These are phyloP conservation scores for Fusarium pininemorale DNA, from an alignment of 2,329 filamentous ascomycete genomes.

Conservation along the genomic window DNA sequence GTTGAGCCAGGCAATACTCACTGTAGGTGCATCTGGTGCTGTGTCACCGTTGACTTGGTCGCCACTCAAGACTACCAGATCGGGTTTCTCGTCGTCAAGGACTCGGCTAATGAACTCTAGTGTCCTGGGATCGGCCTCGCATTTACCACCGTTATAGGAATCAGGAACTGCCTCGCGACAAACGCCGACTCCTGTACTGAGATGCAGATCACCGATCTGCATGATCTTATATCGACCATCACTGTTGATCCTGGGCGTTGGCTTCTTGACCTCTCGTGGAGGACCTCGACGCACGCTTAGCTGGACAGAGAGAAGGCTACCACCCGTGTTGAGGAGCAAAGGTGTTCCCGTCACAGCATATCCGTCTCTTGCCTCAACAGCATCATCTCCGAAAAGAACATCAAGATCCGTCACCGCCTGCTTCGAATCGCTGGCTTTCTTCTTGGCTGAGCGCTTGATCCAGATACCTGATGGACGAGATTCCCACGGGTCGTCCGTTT, in stretches of 20 bases:
- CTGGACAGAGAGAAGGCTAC: slow-evolving; percentile 73
- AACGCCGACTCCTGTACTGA: slow-evolving; percentile 86
- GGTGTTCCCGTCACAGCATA: slow-evolving; percentile 84
- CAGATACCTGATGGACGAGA: slow-evolving; percentile 79
- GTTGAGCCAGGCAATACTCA: slow-evolving; percentile 50
- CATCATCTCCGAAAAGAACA: slow-evolving; percentile 88
- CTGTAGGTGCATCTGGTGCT: slow-evolving; percentile 87
- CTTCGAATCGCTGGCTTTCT: slow-evolving; percentile 78
- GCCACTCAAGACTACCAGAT: slow-evolving; percentile 89
- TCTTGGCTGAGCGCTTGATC: slow-evolving; percentile 78
- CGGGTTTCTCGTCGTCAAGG: slow-evolving; percentile 91
- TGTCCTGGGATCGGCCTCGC: slow-evolving; percentile 91
- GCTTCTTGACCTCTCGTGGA: slow-evolving; percentile 71
- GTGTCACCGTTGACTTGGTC: slow-evolving; percentile 97
- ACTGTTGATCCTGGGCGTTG: slow-evolving; percentile 79
- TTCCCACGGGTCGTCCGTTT: slow-evolving; percentile 77
- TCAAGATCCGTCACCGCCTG: slow-evolving; percentile 83
- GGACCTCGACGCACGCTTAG: slow-evolving; percentile 81
- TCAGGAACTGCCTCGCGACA: slow-evolving; percentile 89
- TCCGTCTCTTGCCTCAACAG: slow-evolving; percentile 85
- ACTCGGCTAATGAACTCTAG: slow-evolving; percentile 86
- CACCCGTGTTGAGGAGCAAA: slow-evolving; percentile 72
- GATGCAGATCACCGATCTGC: slow-evolving; percentile 92
- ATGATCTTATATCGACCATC: slow-evolving; percentile 97
- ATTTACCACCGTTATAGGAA: slow-evolving; percentile 75